Conservation (phyloP, 805 yeast species). For the Yamadazyma laniorum region DNA sequence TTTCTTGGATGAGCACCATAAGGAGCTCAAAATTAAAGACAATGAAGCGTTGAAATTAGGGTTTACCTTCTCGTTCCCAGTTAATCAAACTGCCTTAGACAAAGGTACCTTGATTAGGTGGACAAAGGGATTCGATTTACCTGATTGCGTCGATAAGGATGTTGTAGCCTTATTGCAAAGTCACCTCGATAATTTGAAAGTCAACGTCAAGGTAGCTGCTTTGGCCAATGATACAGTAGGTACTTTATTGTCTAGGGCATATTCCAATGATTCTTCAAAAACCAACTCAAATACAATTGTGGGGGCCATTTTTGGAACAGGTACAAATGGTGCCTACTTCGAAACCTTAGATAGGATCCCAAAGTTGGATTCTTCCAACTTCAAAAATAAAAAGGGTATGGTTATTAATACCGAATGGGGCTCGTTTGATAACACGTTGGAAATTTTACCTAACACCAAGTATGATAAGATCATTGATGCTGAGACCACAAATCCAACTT, state of each 20-base stretch:
- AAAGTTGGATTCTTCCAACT: conserved; percentile 57
- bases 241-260: conserved; percentile 84
- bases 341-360: conserved; percentile 73
- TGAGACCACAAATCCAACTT: conserved; percentile 77
- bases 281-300: conserved; percentile 73
- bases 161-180: conserved; percentile 71
- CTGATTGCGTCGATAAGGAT: conserved; percentile 82
- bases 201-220: conserved; percentile 76
- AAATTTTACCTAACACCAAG: conserved; percentile 71
- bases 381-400: conserved; percentile 49
- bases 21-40: conserved; percentile 14
- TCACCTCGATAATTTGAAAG: conserved; percentile 56
- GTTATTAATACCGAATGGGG: conserved; percentile 98
- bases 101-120: conserved; percentile 85
- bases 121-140: conserved; percentile 93
- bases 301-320: conserved; percentile 95
- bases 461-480: conserved; percentile 73
- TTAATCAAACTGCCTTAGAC: conserved; percentile 76
- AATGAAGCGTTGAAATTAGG: conserved; percentile 63
- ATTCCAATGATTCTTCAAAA: conserved; percentile 60
- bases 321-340: conserved; percentile 93
- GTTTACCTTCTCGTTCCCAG: conserved; percentile 93
- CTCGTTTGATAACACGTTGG: conserved; percentile 83
- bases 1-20: conserved; percentile 69
- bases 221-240: conserved; percentile 96